Evolutionary conservation across 75 land plant species (phyloP).

Genomic region (Gnetum montanum): DNA sequence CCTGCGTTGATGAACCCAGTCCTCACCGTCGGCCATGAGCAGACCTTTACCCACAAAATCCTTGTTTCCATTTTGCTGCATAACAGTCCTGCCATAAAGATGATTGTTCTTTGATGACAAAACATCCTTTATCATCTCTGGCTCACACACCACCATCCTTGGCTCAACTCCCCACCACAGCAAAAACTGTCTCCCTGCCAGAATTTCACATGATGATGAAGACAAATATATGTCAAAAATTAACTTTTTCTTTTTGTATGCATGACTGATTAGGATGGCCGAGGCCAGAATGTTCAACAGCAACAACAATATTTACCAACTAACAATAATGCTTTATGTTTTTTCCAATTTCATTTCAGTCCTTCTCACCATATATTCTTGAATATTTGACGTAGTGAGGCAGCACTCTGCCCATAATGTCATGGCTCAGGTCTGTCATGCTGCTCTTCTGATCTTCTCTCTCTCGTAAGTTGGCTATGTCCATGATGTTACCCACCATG

Average conservation of each 20-base stretch:
- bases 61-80: conserved; percentile 14
- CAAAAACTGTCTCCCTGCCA: conserved; percentile 59
- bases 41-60: conserved; percentile 19
- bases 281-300: not conserved
- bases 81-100: conserved; percentile 9
- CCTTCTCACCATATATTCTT: not conserved
- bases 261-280: not conserved
- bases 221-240: not conserved
- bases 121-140: conserved; percentile 62
- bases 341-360: not conserved
- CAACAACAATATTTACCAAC: not conserved
- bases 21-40: conserved; percentile 20
- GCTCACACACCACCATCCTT: conserved; percentile 50
- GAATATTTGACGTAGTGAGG: conserved; percentile 1
- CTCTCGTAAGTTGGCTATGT: conserved; percentile 13
- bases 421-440: conserved; percentile 4
- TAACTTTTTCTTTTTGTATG: not conserved
- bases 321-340: not conserved
- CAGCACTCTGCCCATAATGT: conserved; percentile 2
- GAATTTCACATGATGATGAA: not conserved
- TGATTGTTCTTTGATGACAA: conserved; percentile 36
- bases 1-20: conserved; percentile 34
- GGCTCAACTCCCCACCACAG: conserved; percentile 77
- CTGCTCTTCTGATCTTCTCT: not conserved
- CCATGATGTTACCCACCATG: conserved; percentile 25